phyloP scores from a whole-genome alignment of 164 flowering plant genomes.

The Aristolochia contorta region DNA sequence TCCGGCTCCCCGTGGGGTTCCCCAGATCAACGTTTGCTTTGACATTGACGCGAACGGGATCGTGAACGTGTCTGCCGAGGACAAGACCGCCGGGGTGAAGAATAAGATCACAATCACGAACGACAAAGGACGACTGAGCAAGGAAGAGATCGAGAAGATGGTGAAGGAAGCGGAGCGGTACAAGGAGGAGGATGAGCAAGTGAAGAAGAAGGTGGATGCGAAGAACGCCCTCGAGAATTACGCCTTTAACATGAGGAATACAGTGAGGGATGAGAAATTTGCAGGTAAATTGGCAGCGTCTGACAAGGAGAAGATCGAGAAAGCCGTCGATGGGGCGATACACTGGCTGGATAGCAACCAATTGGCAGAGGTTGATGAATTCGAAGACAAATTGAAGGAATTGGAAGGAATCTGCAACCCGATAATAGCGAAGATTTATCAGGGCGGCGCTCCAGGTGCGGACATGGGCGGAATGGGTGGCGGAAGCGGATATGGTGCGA shows the following conservation, averaged over 20 bases:
- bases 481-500: constrained; percentile 4
- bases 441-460: constrained; percentile 4
- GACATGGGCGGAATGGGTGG: constrained; percentile 18
- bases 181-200: constrained; percentile 33
- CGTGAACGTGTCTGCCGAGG: constrained; percentile 37
- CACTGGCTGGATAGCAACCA: constrained; percentile 11
- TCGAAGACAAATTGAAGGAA: constrained; percentile 8
- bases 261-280: constrained; percentile 31
- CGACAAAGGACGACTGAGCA: constrained; percentile 29
- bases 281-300: constrained; percentile 18
- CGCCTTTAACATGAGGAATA: constrained; percentile 33
- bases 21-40: constrained; percentile 31
- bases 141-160: constrained; percentile 28
- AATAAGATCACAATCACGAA: constrained; percentile 36
- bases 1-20: constrained; percentile 37
- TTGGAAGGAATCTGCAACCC: constrained; percentile 11
- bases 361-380: constrained; percentile 12
- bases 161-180: constrained; percentile 32
- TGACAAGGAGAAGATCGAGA: constrained; percentile 14
- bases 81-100: constrained; percentile 37
- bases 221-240: constrained; percentile 29
- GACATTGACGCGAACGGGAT: constrained; percentile 26
- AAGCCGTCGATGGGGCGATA: constrained; percentile 7
- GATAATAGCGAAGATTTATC: constrained; percentile 9
- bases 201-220: constrained; percentile 34